Percentiles rank a stretch among this genome's conserved stretches.
Evolutionary conservation across 2,329 filamentous ascomycete species (phyloP).

Genomic region (Dactylellina drechsleri): DNA sequence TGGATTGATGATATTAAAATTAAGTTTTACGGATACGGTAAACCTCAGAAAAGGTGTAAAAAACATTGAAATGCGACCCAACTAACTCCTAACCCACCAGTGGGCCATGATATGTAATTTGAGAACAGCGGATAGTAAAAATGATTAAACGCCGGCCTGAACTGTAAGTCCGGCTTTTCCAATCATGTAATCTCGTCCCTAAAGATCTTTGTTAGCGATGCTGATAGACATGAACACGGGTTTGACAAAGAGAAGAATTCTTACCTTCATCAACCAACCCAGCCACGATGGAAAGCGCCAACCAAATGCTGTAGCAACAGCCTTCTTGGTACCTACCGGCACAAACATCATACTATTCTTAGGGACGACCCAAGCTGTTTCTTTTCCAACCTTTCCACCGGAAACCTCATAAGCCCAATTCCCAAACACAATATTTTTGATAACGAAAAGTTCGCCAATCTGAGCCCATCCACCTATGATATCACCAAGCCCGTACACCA

Average conservation of each 20-base stretch:
- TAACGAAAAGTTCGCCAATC: slow-evolving; percentile 43
- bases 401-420: slow-evolving; percentile 49
- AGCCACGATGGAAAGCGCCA: slow-evolving; percentile 47
- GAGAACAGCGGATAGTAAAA: neutral
- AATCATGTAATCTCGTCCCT: slow-evolving; percentile 50
- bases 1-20: slow-evolving; percentile 1
- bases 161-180: slow-evolving; percentile 24
- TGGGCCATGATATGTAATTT: slow-evolving; percentile 21
- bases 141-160: slow-evolving; percentile 16
- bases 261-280: slow-evolving; percentile 47
- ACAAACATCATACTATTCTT: slow-evolving; percentile 53
- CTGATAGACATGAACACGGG: neutral
- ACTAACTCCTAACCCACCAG: slow-evolving; percentile 26
- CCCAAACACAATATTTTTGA: slow-evolving; percentile 31
- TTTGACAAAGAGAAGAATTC: neutral
- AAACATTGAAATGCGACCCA: neutral
- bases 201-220: neutral
- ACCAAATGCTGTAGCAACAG: slow-evolving; percentile 43
- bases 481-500: slow-evolving; percentile 48
- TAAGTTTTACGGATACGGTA: neutral
- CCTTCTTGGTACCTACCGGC: slow-evolving; percentile 45
- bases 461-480: slow-evolving; percentile 48
- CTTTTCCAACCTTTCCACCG: slow-evolving; percentile 47
- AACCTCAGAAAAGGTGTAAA: neutral
- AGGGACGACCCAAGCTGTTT: slow-evolving; percentile 26